phyloP scores from a whole-genome alignment of 2,329 filamentous ascomycete species.

The Incumbomyces delicatus region DNA sequence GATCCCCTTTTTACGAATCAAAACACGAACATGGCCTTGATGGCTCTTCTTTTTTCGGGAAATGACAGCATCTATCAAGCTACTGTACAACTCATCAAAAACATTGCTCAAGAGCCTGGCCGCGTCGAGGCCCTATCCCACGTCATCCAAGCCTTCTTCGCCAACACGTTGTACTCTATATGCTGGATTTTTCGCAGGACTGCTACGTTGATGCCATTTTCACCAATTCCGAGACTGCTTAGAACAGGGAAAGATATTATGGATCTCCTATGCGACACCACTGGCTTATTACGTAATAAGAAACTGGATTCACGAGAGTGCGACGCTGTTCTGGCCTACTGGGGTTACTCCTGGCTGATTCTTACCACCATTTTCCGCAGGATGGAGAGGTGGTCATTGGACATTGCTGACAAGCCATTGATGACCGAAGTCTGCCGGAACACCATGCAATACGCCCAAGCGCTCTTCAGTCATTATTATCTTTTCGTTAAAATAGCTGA shows the following conservation, averaged over 20 bases:
- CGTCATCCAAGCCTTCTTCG: conserved; percentile 48
- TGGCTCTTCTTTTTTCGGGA: conserved; percentile 72
- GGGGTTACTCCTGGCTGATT: conserved; percentile 74
- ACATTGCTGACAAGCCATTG: conserved; percentile 56
- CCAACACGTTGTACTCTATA: conserved; percentile 47
- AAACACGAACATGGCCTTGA: conserved; percentile 60
- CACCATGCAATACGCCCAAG: conserved; percentile 86
- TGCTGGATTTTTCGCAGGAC: conserved; percentile 48
- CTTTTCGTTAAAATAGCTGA: conserved; percentile 65
- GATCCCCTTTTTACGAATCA: conserved; percentile 58
- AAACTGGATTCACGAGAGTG: conserved; percentile 51
- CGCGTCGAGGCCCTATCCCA: conserved; percentile 52
- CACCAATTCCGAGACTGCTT: conserved; percentile 50
- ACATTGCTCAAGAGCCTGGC: conserved; percentile 60
- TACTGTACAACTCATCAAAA: conserved; percentile 72
- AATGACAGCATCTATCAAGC: conserved; percentile 70
- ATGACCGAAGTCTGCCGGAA: conserved; percentile 94
- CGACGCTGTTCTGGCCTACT: conserved; percentile 63
- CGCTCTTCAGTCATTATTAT: conserved; percentile 73
- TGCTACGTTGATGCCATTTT: conserved; percentile 48
- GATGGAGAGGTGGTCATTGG: conserved; percentile 72
- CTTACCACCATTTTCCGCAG: conserved; percentile 71
- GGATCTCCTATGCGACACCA: conserved; percentile 54
- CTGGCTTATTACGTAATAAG: conserved; percentile 48
- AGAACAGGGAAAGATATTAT: conserved; percentile 53